Evolutionary conservation across 2,329 filamentous ascomycete species (phyloP).

Genomic region (Fulvia fulva): DNA sequence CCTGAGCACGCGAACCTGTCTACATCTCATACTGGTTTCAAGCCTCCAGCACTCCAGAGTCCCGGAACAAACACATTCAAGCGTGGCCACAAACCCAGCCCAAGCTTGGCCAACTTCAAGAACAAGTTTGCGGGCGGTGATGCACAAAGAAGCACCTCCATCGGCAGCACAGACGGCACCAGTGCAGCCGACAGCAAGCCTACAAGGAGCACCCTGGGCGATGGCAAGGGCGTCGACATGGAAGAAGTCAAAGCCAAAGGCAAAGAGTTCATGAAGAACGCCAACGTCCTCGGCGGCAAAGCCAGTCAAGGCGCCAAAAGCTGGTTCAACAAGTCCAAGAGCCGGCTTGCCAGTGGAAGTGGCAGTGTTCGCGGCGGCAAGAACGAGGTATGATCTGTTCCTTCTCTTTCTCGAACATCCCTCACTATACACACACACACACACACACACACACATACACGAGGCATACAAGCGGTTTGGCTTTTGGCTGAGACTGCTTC

Average conservation of each 20-base stretch:
- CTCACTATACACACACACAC: no score
- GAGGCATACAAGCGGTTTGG: background rate
- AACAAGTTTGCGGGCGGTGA: slow-evolving; percentile 19
- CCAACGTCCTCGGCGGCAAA: slow-evolving; percentile 66
- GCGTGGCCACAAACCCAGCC: slow-evolving; percentile 20
- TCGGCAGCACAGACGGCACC: slow-evolving; percentile 24
- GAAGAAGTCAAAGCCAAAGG: slow-evolving; percentile 67
- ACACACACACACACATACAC: slow-evolving; percentile 1
- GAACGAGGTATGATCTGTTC: slow-evolving; percentile 80
- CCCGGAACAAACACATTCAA: slow-evolving; percentile 3
- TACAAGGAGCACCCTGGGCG: slow-evolving; percentile 1
- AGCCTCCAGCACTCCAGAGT: slow-evolving; percentile 17
- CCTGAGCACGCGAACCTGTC: slow-evolving; percentile 51
- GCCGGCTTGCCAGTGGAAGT: slow-evolving; percentile 57
- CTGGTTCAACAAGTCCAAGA: slow-evolving; percentile 84
- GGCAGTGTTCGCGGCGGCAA: slow-evolving; percentile 50
- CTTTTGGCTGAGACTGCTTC: slow-evolving; percentile 2
- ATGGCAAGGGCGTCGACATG: slow-evolving; percentile 25
- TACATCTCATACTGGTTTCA: slow-evolving; percentile 11
- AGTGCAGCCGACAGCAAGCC: slow-evolving; percentile 8
- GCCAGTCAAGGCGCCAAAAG: slow-evolving; percentile 82
- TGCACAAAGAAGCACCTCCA: slow-evolving; percentile 17
- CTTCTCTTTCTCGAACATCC: no score
- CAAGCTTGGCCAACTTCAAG: slow-evolving; percentile 21
- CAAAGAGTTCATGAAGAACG: slow-evolving; percentile 83